Evolutionary conservation across 1,139 yeast genomes (phyloP).

Genomic region (Suhomyces terraborum): DNA sequence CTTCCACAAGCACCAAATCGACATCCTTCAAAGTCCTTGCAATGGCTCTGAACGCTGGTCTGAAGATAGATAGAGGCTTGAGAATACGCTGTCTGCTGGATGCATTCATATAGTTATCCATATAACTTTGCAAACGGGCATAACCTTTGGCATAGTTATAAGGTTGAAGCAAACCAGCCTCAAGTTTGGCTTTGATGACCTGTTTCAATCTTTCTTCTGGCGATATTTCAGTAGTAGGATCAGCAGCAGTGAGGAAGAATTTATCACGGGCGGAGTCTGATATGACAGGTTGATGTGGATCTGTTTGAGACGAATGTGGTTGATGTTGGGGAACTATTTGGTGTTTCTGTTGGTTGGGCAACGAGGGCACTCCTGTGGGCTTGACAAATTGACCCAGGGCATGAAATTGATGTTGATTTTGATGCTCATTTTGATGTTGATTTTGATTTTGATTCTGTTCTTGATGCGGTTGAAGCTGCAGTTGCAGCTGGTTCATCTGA

Average conservation of each 20-base stretch:
- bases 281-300: conserved; percentile 48
- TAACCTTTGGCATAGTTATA: conserved; percentile 94
- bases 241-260: conserved; percentile 95
- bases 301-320: conserved; percentile 4
- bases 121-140: conserved; percentile 83
- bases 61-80: conserved; percentile 79
- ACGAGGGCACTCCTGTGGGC: conserved; percentile 7
- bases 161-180: conserved; percentile 91
- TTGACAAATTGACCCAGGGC: conserved; percentile 11
- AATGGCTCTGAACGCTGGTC: conserved; percentile 94
- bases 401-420: background rate
- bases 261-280: conserved; percentile 88
- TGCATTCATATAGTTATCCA: conserved; percentile 91
- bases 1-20: conserved; percentile 90
- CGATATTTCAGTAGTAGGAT: conserved; percentile 90
- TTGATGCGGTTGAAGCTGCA: background rate
- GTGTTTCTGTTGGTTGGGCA: background rate
- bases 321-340: background rate
- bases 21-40: conserved; percentile 90
- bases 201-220: conserved; percentile 94
- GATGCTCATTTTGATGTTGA: too few species aligned
- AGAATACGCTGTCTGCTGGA: conserved; percentile 85
- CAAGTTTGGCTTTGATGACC: conserved; percentile 93
- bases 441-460: background rate
- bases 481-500: background rate